Conservation (phyloP, 2,329 filamentous ascomycete genomes). For the Rutstroemia sp. region DNA sequence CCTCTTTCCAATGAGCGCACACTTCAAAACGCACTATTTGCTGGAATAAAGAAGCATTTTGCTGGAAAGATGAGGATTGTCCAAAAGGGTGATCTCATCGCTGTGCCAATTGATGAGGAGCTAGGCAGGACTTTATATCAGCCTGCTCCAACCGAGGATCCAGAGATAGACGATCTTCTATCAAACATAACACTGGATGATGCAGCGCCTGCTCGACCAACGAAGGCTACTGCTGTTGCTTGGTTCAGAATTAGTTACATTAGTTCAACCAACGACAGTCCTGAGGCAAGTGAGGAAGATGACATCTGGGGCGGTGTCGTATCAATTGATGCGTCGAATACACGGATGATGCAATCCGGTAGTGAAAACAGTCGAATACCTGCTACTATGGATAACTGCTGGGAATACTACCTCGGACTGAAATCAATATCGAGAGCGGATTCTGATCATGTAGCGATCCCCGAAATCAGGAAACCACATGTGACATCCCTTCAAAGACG, state of each 20-base stretch:
- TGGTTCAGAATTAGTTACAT: slow-evolving; percentile 92
- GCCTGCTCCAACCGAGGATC: slow-evolving; percentile 46
- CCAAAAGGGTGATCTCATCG: slow-evolving; percentile 80
- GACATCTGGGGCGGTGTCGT: slow-evolving; percentile 81
- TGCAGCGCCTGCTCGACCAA: slow-evolving; percentile 30
- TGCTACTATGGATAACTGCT: slow-evolving; percentile 65
- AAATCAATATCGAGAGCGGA: slow-evolving; percentile 53
- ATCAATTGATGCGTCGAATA: slow-evolving; percentile 77
- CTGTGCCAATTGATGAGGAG: slow-evolving; percentile 79
- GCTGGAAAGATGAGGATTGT: slow-evolving; percentile 75
- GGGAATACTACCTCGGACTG: slow-evolving; percentile 84
- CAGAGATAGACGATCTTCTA: slow-evolving; percentile 62
- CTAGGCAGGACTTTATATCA: slow-evolving; percentile 79
- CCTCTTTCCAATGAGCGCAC: slow-evolving; percentile 80
- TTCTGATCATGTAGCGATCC: slow-evolving; percentile 33
- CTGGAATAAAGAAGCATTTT: slow-evolving; percentile 83
- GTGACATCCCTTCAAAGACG: slow-evolving; percentile 59
- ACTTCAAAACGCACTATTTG: slow-evolving; percentile 78
- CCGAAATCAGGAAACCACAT: slow-evolving; percentile 42
- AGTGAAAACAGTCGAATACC: slow-evolving; percentile 78
- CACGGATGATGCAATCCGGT: slow-evolving; percentile 86
- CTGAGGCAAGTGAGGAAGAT: slow-evolving; percentile 46
- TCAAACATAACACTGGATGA: slow-evolving; percentile 46
- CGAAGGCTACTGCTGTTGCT: slow-evolving; percentile 50
- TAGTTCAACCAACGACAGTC: slow-evolving; percentile 44